phyloP scores from a whole-genome alignment of 2,329 filamentous ascomycete species.

The Talaromyces sp. region DNA sequence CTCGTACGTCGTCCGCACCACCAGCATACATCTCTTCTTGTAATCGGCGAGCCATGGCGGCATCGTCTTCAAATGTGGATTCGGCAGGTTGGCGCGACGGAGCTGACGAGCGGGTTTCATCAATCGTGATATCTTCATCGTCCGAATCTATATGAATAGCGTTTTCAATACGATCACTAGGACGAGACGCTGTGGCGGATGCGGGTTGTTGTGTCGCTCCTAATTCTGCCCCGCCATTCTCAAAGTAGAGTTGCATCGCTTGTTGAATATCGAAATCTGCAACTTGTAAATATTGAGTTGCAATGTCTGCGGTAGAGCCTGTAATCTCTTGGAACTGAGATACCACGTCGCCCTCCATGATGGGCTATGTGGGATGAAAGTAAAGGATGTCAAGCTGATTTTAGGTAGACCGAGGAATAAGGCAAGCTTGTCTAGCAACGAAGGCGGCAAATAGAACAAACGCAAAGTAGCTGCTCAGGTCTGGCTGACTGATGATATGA shows the following conservation, averaged over 20 bases:
- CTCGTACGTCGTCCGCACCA: slow-evolving; percentile 66
- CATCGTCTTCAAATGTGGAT: slow-evolving; percentile 75
- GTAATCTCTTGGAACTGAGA: slow-evolving; percentile 80
- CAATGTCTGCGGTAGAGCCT: slow-evolving; percentile 67
- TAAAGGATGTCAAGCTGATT: background rate
- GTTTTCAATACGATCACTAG: slow-evolving; percentile 50
- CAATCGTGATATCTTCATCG: slow-evolving; percentile 57
- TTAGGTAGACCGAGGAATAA: background rate
- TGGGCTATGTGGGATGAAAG: slow-evolving; percentile 20
- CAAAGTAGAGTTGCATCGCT: slow-evolving; percentile 85
- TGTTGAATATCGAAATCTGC: slow-evolving; percentile 80
- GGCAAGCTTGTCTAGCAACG: background rate
- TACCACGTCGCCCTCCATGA: slow-evolving; percentile 68
- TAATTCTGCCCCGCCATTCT: slow-evolving; percentile 66
- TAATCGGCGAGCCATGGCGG: slow-evolving; percentile 83
- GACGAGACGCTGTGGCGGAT: slow-evolving; percentile 27
- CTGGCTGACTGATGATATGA: background rate
- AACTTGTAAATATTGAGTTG: slow-evolving; percentile 77
- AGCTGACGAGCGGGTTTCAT: slow-evolving; percentile 28
- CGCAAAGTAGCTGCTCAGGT: background rate
- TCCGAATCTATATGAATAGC: slow-evolving; percentile 75
- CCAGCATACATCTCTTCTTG: slow-evolving; percentile 86
- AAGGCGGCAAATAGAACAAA: background rate
- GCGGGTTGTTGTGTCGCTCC: slow-evolving; percentile 40
- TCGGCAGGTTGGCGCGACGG: slow-evolving; percentile 35